A percentile compares a stretch with the other conserved stretches of the same genome.
Conservation (phyloP, 805 yeast genomes). For the Hanseniaspora vineae region DNA sequence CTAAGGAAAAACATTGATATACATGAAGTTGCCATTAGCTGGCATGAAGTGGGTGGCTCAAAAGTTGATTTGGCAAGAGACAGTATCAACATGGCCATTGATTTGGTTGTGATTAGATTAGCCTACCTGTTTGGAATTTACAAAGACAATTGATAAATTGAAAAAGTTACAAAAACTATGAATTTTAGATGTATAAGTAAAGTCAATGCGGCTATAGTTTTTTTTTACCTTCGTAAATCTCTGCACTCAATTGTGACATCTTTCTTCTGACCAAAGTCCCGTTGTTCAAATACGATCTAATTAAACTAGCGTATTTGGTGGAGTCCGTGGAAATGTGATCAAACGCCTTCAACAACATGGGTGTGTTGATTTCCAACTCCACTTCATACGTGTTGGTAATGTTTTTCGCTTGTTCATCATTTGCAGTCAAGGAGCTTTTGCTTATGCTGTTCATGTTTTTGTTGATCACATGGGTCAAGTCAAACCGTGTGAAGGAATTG, state of each 20-base stretch:
- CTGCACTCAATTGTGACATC: slow-evolving; percentile 20
- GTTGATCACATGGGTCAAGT: slow-evolving; percentile 45
- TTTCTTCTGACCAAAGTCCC: slow-evolving; percentile 34
- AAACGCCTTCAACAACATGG: slow-evolving; percentile 28
- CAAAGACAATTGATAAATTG: slow-evolving; percentile 21
- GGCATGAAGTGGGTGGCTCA: slow-evolving; percentile 97
- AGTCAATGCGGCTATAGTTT: too few species aligned
- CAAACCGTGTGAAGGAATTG: slow-evolving; percentile 63
- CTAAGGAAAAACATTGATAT: slow-evolving; percentile 54
- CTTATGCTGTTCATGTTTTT: slow-evolving; percentile 7
- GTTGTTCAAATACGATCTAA: slow-evolving; percentile 46
- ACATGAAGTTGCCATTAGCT: slow-evolving; percentile 72
- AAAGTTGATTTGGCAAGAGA: slow-evolving; percentile 88
- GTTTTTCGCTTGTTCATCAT: slow-evolving; percentile 12
- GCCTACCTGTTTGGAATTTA: slow-evolving; percentile 83
- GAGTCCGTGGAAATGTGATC: slow-evolving; percentile 31
- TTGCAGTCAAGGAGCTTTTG: slow-evolving; percentile 13
- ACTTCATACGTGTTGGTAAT: slow-evolving; percentile 28
- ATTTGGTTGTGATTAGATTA: slow-evolving; percentile 76
- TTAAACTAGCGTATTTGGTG: slow-evolving; percentile 44
- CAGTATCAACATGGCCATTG: slow-evolving; percentile 86
- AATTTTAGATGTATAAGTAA: not conserved
- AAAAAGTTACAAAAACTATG: not conserved
- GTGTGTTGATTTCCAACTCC: slow-evolving; percentile 39
- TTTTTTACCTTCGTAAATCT: slow-evolving; percentile 26